Evolutionary conservation across 208 protist genomes (phyloP).

Genomic region (Trypanosoma lewisi): DNA sequence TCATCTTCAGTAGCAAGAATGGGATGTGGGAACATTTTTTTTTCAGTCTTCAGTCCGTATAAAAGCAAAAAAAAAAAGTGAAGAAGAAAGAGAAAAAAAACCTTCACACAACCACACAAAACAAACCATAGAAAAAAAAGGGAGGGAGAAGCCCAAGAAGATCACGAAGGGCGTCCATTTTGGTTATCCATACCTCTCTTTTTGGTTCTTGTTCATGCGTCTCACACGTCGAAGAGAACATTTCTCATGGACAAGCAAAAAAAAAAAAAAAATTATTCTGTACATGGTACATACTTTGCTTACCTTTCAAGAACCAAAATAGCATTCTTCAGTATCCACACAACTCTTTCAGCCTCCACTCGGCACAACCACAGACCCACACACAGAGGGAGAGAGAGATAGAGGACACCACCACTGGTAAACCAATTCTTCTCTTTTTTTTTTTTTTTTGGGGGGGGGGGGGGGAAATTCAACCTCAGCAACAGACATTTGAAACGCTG

Average conservation of each 20-base stretch:
- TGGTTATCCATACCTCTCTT: not conserved
- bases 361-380: too few species aligned
- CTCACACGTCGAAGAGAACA: not conserved
- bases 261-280: not conserved
- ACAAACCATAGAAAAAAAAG: slow-evolving; percentile 13
- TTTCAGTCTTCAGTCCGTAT: not conserved
- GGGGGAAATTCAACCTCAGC: too few species aligned
- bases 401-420: too few species aligned
- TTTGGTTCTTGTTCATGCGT: not conserved
- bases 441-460: too few species aligned
- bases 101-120: not conserved
- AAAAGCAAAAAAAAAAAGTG: not conserved
- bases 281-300: slow-evolving; percentile 1
- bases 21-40: slow-evolving; percentile 73
- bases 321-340: too few species aligned
- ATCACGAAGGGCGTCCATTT: not conserved
- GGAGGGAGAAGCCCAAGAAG: not conserved
- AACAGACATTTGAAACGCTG: too few species aligned
- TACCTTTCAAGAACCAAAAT: too few species aligned
- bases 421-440: too few species aligned
- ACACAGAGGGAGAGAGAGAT: too few species aligned
- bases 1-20: slow-evolving; percentile 89
- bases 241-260: not conserved
- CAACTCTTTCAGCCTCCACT: too few species aligned
- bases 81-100: not conserved